Evolutionary conservation across 2,329 filamentous ascomycete species (phyloP).

Genomic region (Botrytis sinoallii): DNA sequence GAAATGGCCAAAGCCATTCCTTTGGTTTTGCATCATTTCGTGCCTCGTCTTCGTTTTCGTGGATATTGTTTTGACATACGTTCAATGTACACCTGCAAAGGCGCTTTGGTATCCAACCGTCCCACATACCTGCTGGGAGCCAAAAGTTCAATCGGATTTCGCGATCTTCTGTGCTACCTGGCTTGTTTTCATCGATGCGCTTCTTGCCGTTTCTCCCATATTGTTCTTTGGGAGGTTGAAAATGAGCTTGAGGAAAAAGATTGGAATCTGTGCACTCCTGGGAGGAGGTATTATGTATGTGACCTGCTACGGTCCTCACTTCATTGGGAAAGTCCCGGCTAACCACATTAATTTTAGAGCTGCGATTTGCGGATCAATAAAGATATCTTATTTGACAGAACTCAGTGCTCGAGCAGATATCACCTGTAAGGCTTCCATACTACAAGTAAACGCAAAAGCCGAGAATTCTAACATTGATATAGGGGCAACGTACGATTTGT

Average conservation of each 20-base stretch:
- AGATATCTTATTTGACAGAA: background rate
- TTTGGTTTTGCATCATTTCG: background rate
- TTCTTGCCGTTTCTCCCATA: background rate
- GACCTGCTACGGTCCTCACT: background rate
- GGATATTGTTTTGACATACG: background rate
- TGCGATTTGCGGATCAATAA: background rate
- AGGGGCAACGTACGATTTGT: background rate
- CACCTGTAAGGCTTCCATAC: background rate
- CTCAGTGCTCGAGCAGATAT: background rate
- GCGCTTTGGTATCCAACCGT: background rate
- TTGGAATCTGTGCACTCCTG: background rate
- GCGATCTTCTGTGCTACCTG: background rate
- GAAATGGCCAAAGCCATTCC: background rate
- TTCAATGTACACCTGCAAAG: background rate
- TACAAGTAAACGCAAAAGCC: background rate
- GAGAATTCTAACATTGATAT: background rate
- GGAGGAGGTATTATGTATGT: background rate
- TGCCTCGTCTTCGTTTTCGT: background rate
- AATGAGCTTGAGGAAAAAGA: background rate
- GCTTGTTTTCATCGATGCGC: background rate
- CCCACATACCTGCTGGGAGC: background rate
- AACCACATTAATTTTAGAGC: background rate
- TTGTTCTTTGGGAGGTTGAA: background rate
- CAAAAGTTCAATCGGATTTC: background rate
- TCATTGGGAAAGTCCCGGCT: background rate